Evolutionary conservation across 192 early-diverging fungal species (phyloP), one percentile per base, ranked within the genome.

Genomic region (Thoreauomyces humboldtii): DNA sequence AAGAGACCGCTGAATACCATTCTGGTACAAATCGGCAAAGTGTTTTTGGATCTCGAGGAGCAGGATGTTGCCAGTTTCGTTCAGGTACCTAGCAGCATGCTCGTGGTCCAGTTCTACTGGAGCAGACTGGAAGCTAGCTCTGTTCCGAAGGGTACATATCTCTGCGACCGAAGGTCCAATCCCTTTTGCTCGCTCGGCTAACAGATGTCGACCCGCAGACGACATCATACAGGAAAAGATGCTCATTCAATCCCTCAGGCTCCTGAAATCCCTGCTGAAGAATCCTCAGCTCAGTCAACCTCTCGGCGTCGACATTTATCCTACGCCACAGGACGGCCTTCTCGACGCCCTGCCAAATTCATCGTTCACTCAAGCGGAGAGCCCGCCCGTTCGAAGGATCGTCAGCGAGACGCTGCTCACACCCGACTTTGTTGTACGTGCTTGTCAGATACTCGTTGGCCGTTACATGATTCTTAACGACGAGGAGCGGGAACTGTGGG

Each of bases 51-150:
- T 58, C 66, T 92, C 15, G 82, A 88, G 67, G 83, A 83, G 56
- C 61, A 78, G 0, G 82, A 88, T 35, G 79, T 88, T 0, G 75
- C 89, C 4, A 76, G 80, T 5, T 92, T 89, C 61, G 80, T 88
- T 24, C 68, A 83, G 1, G 73, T 77, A 7, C 86, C 87, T 9
- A 74, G 77, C 4, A 77, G 84, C 31, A 67, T 84, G 5, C 80
- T 79, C 32, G 82, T 92, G 32, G 70, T 93, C 53, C 62, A 70
- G 35, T 92, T 84, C 74, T 96, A 92, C 75, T 92, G 90, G 89
- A 63, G 73, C 19, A 61, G 84, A 51, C 63, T 90, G 19, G 81
- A 76, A 28, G 63, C 55, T 22, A 57, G 55, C 27, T 3, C 34
- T 3, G 55, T 57, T n/a, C 55, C 61, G 24, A 28, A 51, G 7